Percentiles rank a stretch among this genome's conserved stretches.
phyloP scores from a whole-genome alignment of 2,329 filamentous ascomycete species.

The Nothophoma quercina region DNA sequence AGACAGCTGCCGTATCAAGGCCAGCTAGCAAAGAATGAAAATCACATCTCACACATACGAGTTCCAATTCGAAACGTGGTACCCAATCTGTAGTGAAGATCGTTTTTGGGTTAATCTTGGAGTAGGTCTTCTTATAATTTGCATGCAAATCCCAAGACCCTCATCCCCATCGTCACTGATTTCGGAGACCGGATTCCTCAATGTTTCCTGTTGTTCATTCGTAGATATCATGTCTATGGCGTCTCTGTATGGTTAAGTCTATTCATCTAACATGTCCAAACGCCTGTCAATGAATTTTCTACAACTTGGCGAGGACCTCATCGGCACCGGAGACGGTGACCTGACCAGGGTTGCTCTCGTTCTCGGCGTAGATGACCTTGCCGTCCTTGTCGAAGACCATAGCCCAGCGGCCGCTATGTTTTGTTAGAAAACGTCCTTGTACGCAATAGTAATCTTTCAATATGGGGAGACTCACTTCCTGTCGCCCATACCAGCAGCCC shows the following conservation, averaged over 20 bases:
- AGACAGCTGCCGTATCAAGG: background rate
- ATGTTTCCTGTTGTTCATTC: background rate
- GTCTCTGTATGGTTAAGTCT: background rate
- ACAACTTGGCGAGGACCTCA: conserved; percentile 58
- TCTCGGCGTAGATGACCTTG: conserved; percentile 81
- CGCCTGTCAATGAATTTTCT: conserved; percentile 2
- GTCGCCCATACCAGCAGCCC: conserved; percentile 71
- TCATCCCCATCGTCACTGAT: too few relatives aligned
- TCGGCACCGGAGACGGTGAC: conserved; percentile 59
- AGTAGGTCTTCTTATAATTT: background rate
- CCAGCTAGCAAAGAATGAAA: background rate
- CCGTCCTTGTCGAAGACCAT: conserved; percentile 80
- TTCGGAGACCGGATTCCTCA: too few relatives aligned
- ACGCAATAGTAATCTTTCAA: too few relatives aligned
- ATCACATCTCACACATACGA: background rate
- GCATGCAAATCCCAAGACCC: background rate
- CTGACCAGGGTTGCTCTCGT: conserved; percentile 65
- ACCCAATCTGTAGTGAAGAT: too few relatives aligned
- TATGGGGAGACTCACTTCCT: conserved; percentile 60
- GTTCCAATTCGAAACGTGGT: background rate
- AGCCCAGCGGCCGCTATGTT: conserved; percentile 70
- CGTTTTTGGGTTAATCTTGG: too few relatives aligned
- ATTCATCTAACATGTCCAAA: background rate
- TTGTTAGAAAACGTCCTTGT: too few relatives aligned
- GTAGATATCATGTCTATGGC: background rate